Evolutionary conservation across 2,329 filamentous ascomycete species (phyloP).

Genomic region (Phoma herbarum): DNA sequence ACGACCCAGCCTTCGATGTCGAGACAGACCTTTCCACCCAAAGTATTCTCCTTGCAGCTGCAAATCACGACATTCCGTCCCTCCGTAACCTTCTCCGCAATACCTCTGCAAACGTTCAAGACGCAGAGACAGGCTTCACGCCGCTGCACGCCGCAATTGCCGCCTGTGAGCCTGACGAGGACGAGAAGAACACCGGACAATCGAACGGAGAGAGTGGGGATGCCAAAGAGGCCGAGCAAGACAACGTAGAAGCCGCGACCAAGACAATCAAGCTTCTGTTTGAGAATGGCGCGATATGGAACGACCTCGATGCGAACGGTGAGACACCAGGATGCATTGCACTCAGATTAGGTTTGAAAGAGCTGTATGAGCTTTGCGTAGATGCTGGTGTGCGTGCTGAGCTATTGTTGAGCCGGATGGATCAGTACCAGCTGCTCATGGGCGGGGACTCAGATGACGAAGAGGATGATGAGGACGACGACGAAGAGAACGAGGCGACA

Average conservation of each 20-base stretch:
- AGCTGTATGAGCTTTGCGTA: conserved; percentile 83
- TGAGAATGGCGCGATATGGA: conserved; percentile 94
- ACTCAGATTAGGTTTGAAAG: conserved; percentile 69
- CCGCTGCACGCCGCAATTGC: conserved; percentile 91
- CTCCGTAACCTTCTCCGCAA: conserved; percentile 74
- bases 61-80: conserved; percentile 71
- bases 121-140: conserved; percentile 83
- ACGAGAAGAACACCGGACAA: conserved; percentile 43
- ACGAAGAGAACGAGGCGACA: conserved; percentile 19
- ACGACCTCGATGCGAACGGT: conserved; percentile 84
- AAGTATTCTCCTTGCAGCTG: conserved; percentile 71
- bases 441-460: conserved; percentile 64
- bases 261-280: conserved; percentile 79
- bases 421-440: conserved; percentile 78
- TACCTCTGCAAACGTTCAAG: conserved; percentile 76
- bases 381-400: conserved; percentile 92
- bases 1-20: conserved; percentile 45
- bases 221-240: conserved; percentile 44
- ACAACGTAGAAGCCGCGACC: conserved; percentile 63
- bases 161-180: conserved; percentile 58
- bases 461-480: conserved; percentile 57
- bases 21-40: conserved; percentile 60
- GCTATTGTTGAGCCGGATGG: conserved; percentile 81
- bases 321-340: conserved; percentile 95
- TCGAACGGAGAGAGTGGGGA: conserved; percentile 34